phyloP scores from a whole-genome alignment of 257 asterid species.

The Solanum etuberosum region DNA sequence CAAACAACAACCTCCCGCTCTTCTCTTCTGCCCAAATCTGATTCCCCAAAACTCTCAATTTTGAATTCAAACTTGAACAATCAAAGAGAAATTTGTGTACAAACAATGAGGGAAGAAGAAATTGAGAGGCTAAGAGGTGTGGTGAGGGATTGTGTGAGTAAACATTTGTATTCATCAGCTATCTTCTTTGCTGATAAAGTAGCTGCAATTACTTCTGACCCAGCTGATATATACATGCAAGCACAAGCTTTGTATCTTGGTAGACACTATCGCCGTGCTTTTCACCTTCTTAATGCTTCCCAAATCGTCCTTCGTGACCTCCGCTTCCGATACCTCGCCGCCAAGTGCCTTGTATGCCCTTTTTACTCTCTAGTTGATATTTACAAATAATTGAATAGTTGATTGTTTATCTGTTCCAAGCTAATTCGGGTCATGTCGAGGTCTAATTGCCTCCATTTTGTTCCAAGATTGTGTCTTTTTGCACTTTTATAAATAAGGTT shows the following conservation, averaged over 20 bases:
- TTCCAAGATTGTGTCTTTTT: background rate
- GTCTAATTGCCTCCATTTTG: background rate
- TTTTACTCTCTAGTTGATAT: background rate
- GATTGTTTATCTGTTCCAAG: background rate
- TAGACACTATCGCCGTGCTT: slow-evolving; percentile 90
- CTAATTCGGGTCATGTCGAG: background rate
- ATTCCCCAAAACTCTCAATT: background rate
- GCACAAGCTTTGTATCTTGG: slow-evolving; percentile 98
- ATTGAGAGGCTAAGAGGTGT: slow-evolving; percentile 86
- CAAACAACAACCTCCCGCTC: background rate
- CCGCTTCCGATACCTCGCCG: slow-evolving; percentile 95
- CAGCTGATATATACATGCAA: slow-evolving; percentile 97
- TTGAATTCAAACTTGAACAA: background rate
- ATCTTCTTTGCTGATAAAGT: slow-evolving; percentile 97
- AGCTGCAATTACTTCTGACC: slow-evolving; percentile 90
- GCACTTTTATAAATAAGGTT: background rate
- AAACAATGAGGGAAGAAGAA: slow-evolving; percentile 74
- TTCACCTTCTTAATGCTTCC: slow-evolving; percentile 92
- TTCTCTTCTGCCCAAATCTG: background rate
- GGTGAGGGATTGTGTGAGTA: slow-evolving; percentile 93
- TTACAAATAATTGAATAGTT: background rate
- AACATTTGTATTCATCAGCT: slow-evolving; percentile 94
- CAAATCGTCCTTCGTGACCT: slow-evolving; percentile 96
- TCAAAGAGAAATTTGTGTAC: background rate
- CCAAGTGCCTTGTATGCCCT: slow-evolving; percentile 74